Base-by-base conservation (phyloP, 139 green algal species). In the Limnomonas spitsbergensis region DNA sequence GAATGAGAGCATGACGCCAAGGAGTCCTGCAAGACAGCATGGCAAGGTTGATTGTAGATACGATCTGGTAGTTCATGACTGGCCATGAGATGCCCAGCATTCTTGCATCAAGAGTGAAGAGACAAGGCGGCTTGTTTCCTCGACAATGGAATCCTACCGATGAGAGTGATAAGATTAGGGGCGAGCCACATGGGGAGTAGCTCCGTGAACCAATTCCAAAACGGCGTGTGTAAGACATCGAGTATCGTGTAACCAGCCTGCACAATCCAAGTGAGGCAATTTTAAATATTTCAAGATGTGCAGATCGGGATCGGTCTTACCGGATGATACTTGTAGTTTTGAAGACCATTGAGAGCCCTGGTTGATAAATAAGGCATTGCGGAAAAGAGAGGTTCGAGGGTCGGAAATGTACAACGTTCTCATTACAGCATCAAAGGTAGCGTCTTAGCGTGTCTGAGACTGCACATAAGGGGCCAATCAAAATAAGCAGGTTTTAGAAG, bases 91-190 rank as follows among this genome's bases (percentile, higher is more conserved):
- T n/a, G n/a, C n/a, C n/a, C n/a, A n/a, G n/a, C n/a, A n/a, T n/a
- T n/a, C n/a, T n/a, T n/a, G n/a, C n/a, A n/a, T n/a, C n/a, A n/a
- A n/a, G n/a, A n/a, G n/a, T n/a, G n/a, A n/a, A n/a, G n/a, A n/a
- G n/a, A n/a, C n/a, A n/a, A n/a, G n/a, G n/a, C n/a, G n/a, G n/a
- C n/a, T n/a, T n/a, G n/a, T n/a, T n/a, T n/a, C n/a, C n/a, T n/a
- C n/a, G n/a, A n/a, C n/a, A n/a, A n/a, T n/a, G n/a, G n/a, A n/a
- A n/a, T n/a, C n/a, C n/a, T n/a, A n/a, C n/a, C n/a, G n/a, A n/a
- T n/a, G 9, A 97, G 84, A 0, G 95, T 98, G 70, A 98, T 97
- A 0, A 97, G 77, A 83, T 98, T 98, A 7, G 95, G 95, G 2
- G 95, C 95, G 69, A 98, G 74, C 95, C 95, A 98, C 32, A 85